Evolutionary conservation across 2,329 filamentous ascomycete genomes (phyloP).

Genomic region (Aspergillus ruber): DNA sequence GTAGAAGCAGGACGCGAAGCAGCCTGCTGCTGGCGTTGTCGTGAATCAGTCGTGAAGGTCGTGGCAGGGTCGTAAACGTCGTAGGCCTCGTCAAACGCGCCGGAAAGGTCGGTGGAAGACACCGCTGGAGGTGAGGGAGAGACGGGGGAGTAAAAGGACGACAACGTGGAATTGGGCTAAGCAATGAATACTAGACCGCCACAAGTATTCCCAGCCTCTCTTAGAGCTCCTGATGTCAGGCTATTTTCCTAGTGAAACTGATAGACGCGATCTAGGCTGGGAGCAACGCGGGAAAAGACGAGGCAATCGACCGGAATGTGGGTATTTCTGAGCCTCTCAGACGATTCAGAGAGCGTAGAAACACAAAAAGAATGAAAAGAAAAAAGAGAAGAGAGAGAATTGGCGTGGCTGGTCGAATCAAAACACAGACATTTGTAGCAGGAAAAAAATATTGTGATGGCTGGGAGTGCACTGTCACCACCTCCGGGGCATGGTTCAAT

Average conservation of each 20-base stretch:
- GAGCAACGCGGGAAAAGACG: not conserved
- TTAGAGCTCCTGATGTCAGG: not conserved
- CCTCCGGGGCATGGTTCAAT: not conserved
- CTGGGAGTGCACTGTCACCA: conserved; percentile 23
- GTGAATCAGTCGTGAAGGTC: conserved; percentile 34
- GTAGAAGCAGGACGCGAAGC: conserved; percentile 18
- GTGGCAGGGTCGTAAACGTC: conserved; percentile 46
- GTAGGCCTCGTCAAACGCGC: conserved; percentile 48
- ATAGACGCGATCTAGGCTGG: not conserved
- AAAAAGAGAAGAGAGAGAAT: conserved; percentile 1
- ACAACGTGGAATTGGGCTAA: conserved; percentile 23
- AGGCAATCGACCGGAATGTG: conserved; percentile 17
- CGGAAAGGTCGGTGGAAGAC: conserved; percentile 35
- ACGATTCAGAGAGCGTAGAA: conserved; percentile 8
- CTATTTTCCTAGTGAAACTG: not conserved
- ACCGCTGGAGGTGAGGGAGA: conserved; percentile 25
- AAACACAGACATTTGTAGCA: conserved; percentile 3
- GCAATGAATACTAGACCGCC: not conserved
- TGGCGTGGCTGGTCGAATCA: conserved; percentile 28
- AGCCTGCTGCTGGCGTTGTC: conserved; percentile 44
- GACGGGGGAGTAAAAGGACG: conserved; percentile 20
- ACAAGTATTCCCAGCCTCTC: not conserved
- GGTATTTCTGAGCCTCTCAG: conserved; percentile 12
- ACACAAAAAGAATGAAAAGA: conserved; percentile 10
- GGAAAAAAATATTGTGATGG: conserved; percentile 32